Base-by-base conservation (phyloP, 768 basidiomycete genomes). In the Hygrophorus pudorinus region DNA sequence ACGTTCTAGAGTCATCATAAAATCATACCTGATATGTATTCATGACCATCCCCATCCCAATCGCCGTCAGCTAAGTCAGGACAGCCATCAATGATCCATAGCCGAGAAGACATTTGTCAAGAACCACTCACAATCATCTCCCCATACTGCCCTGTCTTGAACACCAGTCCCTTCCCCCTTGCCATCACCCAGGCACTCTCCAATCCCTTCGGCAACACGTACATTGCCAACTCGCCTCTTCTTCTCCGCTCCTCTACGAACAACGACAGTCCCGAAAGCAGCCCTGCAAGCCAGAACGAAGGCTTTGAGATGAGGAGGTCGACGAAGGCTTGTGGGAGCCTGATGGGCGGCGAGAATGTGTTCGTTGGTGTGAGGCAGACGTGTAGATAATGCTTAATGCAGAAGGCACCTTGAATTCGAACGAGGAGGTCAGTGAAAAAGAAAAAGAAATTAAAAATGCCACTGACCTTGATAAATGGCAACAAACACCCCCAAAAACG, bases 171-270 rank as follows among this genome's bases (percentile, higher is more conserved):
- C 48, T 79, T 76, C 11, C 85, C 84, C 18, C 85, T 63, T 7
- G 81, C 76, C 56, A 80, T 78, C 0, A 81, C 70, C 92, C 91
- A 97, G n/a, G 77, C 76, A 43, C 87, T 88, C 66, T 98, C 92
- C 29, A 98, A 60, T 0, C 78, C 88, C 59, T 91, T 88, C 3
- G 94, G 94, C 18, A 97, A 63, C 1, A 81, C 83, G 57, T 85
- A 91, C 90, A 91, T 88, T 48, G 92, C 90, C 50, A 97, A 66
- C 64, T 98, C 94, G 1, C 78, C 85, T 4, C 92, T 73, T n/a
- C 94, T 71, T 54, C 82, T 74, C 65, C 77, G 81, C 56, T 89
- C 92, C 56, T 98, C 94, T 2, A 93, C 73, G 46, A 96, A 78
- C 38, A 98, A 64, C 6, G 88, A 73, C 9, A 94, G 53, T 10